Conservation (phyloP, 2,329 filamentous ascomycete genomes). For the Leptodontidium sp. region DNA sequence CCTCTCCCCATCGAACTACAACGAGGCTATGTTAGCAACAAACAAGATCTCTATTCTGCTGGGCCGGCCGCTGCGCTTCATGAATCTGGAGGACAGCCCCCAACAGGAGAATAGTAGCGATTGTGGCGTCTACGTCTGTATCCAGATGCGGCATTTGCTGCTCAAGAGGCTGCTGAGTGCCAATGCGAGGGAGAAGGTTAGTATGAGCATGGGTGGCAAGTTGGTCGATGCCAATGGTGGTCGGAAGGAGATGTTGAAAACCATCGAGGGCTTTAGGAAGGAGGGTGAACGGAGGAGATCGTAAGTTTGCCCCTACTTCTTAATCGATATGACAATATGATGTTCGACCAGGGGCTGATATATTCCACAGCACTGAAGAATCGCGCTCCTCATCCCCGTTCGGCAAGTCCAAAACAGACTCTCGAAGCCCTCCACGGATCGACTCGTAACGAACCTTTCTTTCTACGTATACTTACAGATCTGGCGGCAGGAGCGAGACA, state of each 20-base stretch:
- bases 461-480: background rate
- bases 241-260: slow-evolving; percentile 88
- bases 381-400: slow-evolving; percentile 36
- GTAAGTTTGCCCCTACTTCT: slow-evolving; percentile 58
- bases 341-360: slow-evolving; percentile 16
- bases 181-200: slow-evolving; percentile 84
- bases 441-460: slow-evolving; percentile 32
- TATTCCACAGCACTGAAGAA: slow-evolving; percentile 35
- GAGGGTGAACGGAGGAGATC: slow-evolving; percentile 86
- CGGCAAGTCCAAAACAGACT: slow-evolving; percentile 34
- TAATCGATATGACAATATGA: background rate
- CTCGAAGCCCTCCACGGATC: slow-evolving; percentile 40
- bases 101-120: slow-evolving; percentile 93
- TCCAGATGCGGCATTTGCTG: slow-evolving; percentile 93
- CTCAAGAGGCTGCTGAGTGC: slow-evolving; percentile 82
- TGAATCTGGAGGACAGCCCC: slow-evolving; percentile 84
- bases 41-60: slow-evolving; percentile 75
- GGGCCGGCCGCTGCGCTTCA: slow-evolving; percentile 72
- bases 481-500: background rate
- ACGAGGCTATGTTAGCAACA: slow-evolving; percentile 75
- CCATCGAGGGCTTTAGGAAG: slow-evolving; percentile 86
- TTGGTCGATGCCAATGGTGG: slow-evolving; percentile 82
- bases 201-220: slow-evolving; percentile 90
- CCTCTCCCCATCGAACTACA: slow-evolving; percentile 76
- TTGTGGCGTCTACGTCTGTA: slow-evolving; percentile 95